Base-by-base conservation (phyloP, 805 yeast genomes). In the Brettanomyces bruxellensis region DNA sequence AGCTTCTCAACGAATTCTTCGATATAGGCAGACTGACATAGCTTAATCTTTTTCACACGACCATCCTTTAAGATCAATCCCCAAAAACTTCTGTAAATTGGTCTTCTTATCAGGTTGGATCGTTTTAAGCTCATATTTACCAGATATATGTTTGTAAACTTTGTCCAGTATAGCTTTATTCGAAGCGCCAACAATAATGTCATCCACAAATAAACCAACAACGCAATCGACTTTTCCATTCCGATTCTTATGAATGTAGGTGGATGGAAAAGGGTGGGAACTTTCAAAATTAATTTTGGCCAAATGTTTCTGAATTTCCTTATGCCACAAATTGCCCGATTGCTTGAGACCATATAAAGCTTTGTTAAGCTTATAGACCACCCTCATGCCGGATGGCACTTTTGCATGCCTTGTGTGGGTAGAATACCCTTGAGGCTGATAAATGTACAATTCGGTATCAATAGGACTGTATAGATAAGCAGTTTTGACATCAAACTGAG, bases 271-370 rank as follows among this genome's bases (percentile, higher is more conserved):
- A 32, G 11, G 35, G 11, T 13, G 11, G 11, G 11, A 13, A 13
- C n/a, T 13, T 18, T 18, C 18, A 18, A 18, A 18, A 18, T 18
- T 18, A 18, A 18, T 18, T 18, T 18, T 18, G 18, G 18, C 18
- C 18, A 18, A 18, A 18, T 18, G 18, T 18, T 18, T 18, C 18
- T 18, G 18, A 18, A 18, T 32, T 11, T 32, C 40, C 11, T 43
- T 34, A 25, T 34, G 32, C 49, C 44, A 47, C 4, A 47, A 8
- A 1, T 12, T 12, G 9, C 38, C 38, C 25, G 38, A 28, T 22
- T 43, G 47, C 36, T 47, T 47, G 7, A 47, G 14, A 13, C 49
- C 44, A 44, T 43, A 47, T 6, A 47, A n/a, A 3, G 38, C 47
- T 30, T 44, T 47, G n/a, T 44, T 39, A 8, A 47, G 28, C n/a